phyloP scores from a whole-genome alignment of 2,329 filamentous ascomycete genomes.

The Davidsoniella virescens region DNA sequence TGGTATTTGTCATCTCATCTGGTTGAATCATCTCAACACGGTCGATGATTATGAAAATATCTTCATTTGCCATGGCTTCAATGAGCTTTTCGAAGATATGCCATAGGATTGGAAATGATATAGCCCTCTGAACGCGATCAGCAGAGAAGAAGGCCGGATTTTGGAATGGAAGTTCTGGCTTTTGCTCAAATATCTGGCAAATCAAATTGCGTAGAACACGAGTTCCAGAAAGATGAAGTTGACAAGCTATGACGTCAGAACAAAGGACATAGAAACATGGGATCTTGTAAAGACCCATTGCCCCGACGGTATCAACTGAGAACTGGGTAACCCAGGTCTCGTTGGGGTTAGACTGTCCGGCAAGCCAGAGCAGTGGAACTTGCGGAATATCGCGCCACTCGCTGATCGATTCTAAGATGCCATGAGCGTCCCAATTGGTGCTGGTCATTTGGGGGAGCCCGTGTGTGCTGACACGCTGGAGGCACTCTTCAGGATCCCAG shows the following conservation, averaged over 20 bases:
- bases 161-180: conserved; percentile 9
- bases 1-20: conserved; percentile 8
- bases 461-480: conserved; percentile 1
- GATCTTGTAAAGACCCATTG: conserved; percentile 3
- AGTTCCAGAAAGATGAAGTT: conserved; percentile 7
- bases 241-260: conserved; percentile 2
- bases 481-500: conserved; percentile 16
- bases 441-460: neutral
- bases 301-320: conserved; percentile 9
- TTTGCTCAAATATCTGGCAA: conserved; percentile 7
- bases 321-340: conserved; percentile 11
- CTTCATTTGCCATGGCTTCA: conserved; percentile 1
- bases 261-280: conserved; percentile 10
- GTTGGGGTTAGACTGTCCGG: neutral
- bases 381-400: conserved; percentile 5
- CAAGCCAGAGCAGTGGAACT: conserved; percentile 10
- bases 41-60: conserved; percentile 12
- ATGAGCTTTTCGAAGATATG: conserved; percentile 9
- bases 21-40: conserved; percentile 8
- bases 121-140: conserved; percentile 3
- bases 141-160: conserved; percentile 8
- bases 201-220: conserved; percentile 9
- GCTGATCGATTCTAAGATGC: conserved; percentile 5
- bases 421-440: conserved; percentile 12
- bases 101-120: conserved; percentile 6